Conservation (phyloP, 371 early-diverging fungal genomes). For the Apophysomyces variabilis region DNA sequence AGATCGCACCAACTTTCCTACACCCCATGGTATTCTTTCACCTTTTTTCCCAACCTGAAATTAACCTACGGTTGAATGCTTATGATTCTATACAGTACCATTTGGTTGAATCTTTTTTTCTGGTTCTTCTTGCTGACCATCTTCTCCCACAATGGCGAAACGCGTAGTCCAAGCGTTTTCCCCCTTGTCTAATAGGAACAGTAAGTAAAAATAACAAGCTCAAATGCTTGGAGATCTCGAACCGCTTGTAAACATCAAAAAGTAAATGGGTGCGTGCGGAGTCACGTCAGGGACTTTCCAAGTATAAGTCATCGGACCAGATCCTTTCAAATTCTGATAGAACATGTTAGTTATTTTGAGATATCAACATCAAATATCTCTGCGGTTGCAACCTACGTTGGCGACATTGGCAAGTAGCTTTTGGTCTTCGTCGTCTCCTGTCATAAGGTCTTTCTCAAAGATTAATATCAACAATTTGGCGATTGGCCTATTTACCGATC, state of each 20-base stretch:
- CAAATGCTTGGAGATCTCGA: background rate
- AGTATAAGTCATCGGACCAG: slow-evolving; percentile 22
- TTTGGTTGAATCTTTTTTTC: slow-evolving; percentile 38
- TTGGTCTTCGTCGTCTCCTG: slow-evolving; percentile 43
- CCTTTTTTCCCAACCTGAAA: slow-evolving; percentile 24
- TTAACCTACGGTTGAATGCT: background rate
- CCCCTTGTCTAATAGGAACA: slow-evolving; percentile 30
- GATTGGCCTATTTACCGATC: slow-evolving; percentile 34
- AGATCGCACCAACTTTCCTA: slow-evolving; percentile 30
- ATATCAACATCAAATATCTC: background rate
- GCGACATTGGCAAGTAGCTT: slow-evolving; percentile 35
- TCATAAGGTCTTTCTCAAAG: slow-evolving; percentile 40
- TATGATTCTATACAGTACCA: slow-evolving; percentile 22
- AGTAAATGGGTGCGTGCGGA: slow-evolving; percentile 47
- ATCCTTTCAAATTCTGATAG: slow-evolving; percentile 11
- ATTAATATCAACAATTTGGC: no score
- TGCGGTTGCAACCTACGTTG: slow-evolving; percentile 17
- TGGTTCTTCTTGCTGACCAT: slow-evolving; percentile 33
- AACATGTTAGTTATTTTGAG: background rate
- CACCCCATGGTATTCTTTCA: slow-evolving; percentile 50
- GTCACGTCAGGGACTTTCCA: slow-evolving; percentile 46
- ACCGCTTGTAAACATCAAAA: slow-evolving; percentile 57
- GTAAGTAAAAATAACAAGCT: background rate
- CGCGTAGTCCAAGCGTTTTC: slow-evolving; percentile 50
- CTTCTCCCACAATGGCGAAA: slow-evolving; percentile 37